phyloP scores from a whole-genome alignment of 179 eudicot species.

The Camellia oleifera region DNA sequence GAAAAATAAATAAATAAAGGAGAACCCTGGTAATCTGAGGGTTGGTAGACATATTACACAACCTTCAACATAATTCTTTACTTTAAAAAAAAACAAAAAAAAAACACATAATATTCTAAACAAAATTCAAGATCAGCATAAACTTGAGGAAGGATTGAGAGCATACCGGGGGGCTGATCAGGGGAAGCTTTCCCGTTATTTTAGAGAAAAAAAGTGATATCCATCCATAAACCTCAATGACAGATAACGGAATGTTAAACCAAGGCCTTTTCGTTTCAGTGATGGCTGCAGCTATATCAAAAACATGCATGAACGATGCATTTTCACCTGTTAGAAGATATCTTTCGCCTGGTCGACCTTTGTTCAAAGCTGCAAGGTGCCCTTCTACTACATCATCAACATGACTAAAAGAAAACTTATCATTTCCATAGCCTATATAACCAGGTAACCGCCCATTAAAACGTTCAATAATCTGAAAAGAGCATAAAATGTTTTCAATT shows the following conservation, averaged over 20 bases:
- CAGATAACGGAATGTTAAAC: constrained; percentile 54
- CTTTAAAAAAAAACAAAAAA: not conserved
- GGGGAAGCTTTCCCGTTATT: constrained; percentile 78
- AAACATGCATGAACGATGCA: constrained; percentile 80
- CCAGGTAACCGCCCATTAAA: constrained; percentile 88
- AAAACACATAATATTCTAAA: not conserved
- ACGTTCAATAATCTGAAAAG: constrained; percentile 71
- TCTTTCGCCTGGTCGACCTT: constrained; percentile 79
- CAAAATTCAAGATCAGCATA: not conserved
- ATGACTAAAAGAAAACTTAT: constrained; percentile 70
- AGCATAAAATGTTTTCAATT: not conserved
- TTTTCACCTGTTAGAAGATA: constrained; percentile 97
- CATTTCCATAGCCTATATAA: constrained; percentile 71
- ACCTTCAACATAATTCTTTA: not conserved
- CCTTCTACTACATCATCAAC: constrained; percentile 93
- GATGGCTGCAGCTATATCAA: constrained; percentile 68
- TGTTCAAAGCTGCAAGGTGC: constrained; percentile 73
- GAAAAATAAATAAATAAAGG: no score
- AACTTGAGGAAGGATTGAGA: constrained; percentile 14
- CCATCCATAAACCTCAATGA: constrained; percentile 75
- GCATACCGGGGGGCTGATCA: constrained; percentile 90
- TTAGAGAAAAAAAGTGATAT: constrained; percentile 55
- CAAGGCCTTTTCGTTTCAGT: constrained; percentile 65
- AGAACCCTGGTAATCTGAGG: no score
- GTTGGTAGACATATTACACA: not conserved